Evolutionary conservation across 352 stramenopile species (phyloP).

Genomic region (Chrysophaeum taylorii): DNA sequence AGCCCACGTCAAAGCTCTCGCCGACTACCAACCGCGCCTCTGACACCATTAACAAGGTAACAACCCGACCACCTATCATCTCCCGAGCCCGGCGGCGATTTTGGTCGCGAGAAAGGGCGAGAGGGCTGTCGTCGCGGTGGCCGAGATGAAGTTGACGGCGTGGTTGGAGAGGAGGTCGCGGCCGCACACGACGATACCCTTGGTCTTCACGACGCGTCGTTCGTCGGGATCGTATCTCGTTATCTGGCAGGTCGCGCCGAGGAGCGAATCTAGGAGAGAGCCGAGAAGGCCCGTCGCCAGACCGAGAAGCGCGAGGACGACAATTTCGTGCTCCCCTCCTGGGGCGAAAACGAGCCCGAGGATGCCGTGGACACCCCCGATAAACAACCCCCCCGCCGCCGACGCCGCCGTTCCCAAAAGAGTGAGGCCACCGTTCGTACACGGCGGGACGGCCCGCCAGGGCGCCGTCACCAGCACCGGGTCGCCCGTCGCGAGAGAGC

Average conservation of each 20-base stretch:
- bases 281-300: conserved; percentile 50
- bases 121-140: no score
- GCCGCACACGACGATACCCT: background rate
- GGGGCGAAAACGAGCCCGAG: conserved; percentile 25
- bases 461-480: conserved; percentile 73
- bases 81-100: no score
- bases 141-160: background rate
- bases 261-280: conserved; percentile 62
- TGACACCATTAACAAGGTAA: no score
- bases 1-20: no score
- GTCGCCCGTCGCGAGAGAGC: conserved; percentile 60
- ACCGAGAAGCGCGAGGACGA: conserved; percentile 48
- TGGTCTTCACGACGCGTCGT: conserved; percentile 43
- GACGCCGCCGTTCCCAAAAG: conserved; percentile 61
- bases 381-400: conserved; percentile 64
- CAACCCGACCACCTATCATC: no score
- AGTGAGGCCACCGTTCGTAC: conserved; percentile 86
- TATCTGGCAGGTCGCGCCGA: conserved; percentile 63
- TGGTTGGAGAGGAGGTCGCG: background rate
- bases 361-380: conserved; percentile 61
- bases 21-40: no score
- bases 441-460: conserved; percentile 57
- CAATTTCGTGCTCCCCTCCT: conserved; percentile 31
- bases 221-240: conserved; percentile 52
- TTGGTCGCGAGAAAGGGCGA: no score